Percentiles rank a stretch among this genome's conserved stretches.
Conservation (phyloP, 257 asterid species). For the Sherardia arvensis region DNA sequence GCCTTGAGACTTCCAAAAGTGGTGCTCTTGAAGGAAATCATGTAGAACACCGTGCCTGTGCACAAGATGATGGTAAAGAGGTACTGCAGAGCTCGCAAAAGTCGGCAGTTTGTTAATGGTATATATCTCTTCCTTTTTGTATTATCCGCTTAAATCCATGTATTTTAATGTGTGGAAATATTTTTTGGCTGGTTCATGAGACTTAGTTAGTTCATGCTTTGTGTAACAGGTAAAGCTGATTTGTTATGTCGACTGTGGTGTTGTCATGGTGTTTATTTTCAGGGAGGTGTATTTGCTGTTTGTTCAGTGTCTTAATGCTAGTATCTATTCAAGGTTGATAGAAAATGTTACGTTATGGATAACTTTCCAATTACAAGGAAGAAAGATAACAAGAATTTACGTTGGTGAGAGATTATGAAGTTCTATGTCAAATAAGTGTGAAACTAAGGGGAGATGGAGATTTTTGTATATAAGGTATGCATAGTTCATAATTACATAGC, state of each 20-base stretch:
- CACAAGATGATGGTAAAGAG: neutral
- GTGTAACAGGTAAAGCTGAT: conserved; percentile 12
- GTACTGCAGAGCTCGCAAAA: neutral
- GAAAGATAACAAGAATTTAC: neutral
- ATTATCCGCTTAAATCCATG: neutral
- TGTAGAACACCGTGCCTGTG: neutral
- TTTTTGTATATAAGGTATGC: conserved; percentile 5
- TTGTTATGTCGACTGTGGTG: neutral
- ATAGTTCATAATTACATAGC: neutral
- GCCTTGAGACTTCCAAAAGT: conserved; percentile 4
- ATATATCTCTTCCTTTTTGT: neutral
- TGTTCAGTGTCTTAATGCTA: neutral
- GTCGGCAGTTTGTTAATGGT: neutral
- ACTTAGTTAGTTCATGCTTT: neutral
- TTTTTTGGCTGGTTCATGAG: neutral
- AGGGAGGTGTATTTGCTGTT: neutral
- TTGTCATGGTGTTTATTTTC: neutral
- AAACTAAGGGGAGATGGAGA: neutral
- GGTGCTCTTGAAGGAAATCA: neutral
- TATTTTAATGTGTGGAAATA: neutral
- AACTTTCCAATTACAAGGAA: neutral
- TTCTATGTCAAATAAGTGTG: neutral
- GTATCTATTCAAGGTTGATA: neutral
- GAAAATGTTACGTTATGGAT: neutral
- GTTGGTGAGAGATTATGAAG: neutral